Evolutionary conservation across 2,329 filamentous ascomycete genomes (phyloP), one percentile per base, ranked within the genome.

Genomic region (Fusarium metavorans): DNA sequence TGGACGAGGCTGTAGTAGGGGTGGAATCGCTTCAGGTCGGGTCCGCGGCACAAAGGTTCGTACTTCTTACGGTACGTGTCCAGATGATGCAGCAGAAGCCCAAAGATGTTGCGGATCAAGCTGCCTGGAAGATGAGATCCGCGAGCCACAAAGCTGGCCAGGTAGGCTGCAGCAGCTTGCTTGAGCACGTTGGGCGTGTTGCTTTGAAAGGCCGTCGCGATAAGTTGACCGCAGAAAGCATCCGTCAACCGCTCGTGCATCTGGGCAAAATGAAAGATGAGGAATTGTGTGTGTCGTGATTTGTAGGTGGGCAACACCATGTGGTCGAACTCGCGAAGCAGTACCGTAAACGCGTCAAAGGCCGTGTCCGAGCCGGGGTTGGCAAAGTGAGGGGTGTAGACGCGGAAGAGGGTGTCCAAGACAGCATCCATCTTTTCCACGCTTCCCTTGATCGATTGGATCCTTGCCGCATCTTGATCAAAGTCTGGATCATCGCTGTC

Each of bases 181-280:
- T 94, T 93, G 48, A 95, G 83, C 54, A 96, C 89, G 32, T 92
- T 90, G 2, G 94, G 91, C 57, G 92, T 90, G 71, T 92, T 92
- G 37, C 87, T 86, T 81, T 94, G 82, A 64, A 85, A 85, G 1
- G 84, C 83, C 5, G 82, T 83, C 27, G 82, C 81, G 41, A 85
- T 85, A 74, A 96, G 93, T 27, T 92, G 92, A 37, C 93, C 93
- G 50, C 94, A 92, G 79, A 98, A 98, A 58, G 92, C 90, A 79
- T 97, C 94, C 67, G 94, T 92, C 57, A 98, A 90, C 52, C 90
- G 88, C 34, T 93, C 92, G 10, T 94, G 94, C 67, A 90, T 90
- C 82, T 99, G 96, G 18, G 94, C 94, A 81, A 97, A 98, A 83
- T 98, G 96, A 84, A 99, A 99, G 60, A 98, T 89, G 57, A 99